These are phyloP conservation scores for Ramularia collo-cygni DNA, from an alignment of 2,329 filamentous ascomycete species.

Conservation along the genomic window DNA sequence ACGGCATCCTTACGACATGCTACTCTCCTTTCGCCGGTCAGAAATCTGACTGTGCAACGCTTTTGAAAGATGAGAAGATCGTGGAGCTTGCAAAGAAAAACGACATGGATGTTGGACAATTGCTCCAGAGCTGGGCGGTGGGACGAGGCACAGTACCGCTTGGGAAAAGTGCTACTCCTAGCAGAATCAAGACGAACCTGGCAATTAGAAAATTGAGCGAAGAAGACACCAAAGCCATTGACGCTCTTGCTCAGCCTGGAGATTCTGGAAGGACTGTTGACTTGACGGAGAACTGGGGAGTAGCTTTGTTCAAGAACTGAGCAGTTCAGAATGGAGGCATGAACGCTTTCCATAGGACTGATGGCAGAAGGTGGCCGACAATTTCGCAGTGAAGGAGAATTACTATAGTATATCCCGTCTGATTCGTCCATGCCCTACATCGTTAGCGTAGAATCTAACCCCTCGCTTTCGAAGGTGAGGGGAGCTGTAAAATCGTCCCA, in stretches of 20 bases:
- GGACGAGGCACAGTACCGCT: conserved; percentile 49
- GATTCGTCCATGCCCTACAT: no score
- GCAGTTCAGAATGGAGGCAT: no score
- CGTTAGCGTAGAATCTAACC: no score
- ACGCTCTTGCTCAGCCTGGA: conserved; percentile 31
- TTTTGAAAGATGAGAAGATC: conserved; percentile 52
- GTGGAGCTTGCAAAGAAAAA: conserved; percentile 59
- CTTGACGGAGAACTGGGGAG: conserved; percentile 13
- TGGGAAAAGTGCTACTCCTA: conserved; percentile 49
- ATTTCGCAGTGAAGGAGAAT: no score
- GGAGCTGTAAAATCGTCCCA: no score
- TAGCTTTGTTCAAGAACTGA: conserved; percentile 17
- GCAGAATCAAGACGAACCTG: conserved; percentile 37
- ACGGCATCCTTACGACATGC: conserved; percentile 23
- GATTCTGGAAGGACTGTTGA: conserved; percentile 22
- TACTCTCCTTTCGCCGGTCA: conserved; percentile 27
- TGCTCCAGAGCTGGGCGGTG: conserved; percentile 50
- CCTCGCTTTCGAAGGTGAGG: no score
- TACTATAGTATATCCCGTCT: no score
- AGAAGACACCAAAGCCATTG: conserved; percentile 33
- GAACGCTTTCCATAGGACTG: no score
- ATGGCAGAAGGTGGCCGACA: no score
- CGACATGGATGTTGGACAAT: conserved; percentile 50
- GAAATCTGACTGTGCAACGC: conserved; percentile 20
- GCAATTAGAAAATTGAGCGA: conserved; percentile 29